Evolutionary conservation across 148 eudicot genomes (phyloP), one percentile per base, ranked within the genome.

Genomic region (Fagopyrum homotropicum): DNA sequence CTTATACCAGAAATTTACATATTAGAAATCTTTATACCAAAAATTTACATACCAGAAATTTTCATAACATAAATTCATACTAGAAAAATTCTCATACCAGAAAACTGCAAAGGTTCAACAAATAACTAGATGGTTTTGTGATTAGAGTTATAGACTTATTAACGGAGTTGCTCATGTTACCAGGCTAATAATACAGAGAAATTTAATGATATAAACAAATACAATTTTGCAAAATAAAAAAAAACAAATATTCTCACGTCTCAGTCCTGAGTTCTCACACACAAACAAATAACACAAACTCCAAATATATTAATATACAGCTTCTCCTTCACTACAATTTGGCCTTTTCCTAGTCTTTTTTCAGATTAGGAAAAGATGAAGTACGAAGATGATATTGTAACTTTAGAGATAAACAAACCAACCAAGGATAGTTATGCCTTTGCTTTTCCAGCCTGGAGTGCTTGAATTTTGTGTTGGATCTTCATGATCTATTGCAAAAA

Each of bases 371-470:
- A 77, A 78, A 85, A 69, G 74, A 72, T 63, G 76, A 88, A 77
- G 75, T 74, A 77, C 2, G 87, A 77, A 80, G 82, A 26, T n/a
- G 80, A 57, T 88, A 88, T 85, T 72, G 45, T 77, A 66, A 46
- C 68, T 77, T 56, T 72, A 43, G 56, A 17, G 54, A 14, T 71
- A 71, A 15, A 69, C 64, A 75, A 77, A 78, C 78, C 60, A 75
- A 30, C 12, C 52, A 73, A 40, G 6, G 14, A 54, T 50, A 47
- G 51, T 78, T 81, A 93, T 17, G 84, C 97, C 90, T 89, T 93
- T 19, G 87, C 88, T 80, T 89, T 93, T 77, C 97, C 98, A 80
- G 97, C 91, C 81, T 93, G 93, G 26, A 89, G 82, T 77, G 89
- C 78, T 81, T 93, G 97, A 72, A 91, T 88, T 86, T 84, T 87